A percentile compares a stretch with the other conserved stretches of the same genome.
These are phyloP conservation scores for Gossypium laxum DNA, from an alignment of 441 rosid species.

Conservation along the genomic window DNA sequence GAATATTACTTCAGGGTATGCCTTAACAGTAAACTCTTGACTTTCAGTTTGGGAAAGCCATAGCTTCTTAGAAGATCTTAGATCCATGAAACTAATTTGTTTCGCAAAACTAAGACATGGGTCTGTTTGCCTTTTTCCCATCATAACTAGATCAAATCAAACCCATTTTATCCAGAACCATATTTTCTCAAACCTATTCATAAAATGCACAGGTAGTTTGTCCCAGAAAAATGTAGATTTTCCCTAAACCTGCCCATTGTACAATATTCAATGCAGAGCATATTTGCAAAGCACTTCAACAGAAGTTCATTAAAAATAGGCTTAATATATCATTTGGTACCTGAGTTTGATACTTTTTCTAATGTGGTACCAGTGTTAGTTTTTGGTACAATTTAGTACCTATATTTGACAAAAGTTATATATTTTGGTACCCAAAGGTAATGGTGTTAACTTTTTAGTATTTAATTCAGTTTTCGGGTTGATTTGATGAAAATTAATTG, in stretches of 20 bases:
- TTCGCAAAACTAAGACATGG: not conserved
- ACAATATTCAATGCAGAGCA: not conserved
- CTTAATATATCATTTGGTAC: too few species aligned
- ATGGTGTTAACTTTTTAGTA: too few species aligned
- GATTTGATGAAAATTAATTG: too few species aligned
- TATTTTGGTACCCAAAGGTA: too few species aligned
- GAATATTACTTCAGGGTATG: not conserved
- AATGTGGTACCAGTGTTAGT: too few species aligned
- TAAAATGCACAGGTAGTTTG: not conserved
- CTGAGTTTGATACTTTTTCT: too few species aligned
- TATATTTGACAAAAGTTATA: too few species aligned
- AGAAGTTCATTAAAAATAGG: not conserved
- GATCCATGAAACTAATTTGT: not conserved
- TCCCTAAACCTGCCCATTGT: not conserved
- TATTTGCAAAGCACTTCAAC: not conserved
- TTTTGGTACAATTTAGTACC: too few species aligned
- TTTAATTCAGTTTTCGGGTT: too few species aligned
- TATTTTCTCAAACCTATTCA: not conserved
- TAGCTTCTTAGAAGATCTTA: not conserved
- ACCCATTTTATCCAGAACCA: not conserved
- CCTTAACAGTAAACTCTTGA: not conserved
- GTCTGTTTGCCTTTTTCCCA: not conserved
- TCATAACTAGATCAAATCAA: conserved; percentile 3
- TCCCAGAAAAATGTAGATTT: not conserved
- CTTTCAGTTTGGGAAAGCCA: not conserved